phyloP scores from a whole-genome alignment of 2,329 filamentous ascomycete genomes.

The Pseudomassariella vexata region DNA sequence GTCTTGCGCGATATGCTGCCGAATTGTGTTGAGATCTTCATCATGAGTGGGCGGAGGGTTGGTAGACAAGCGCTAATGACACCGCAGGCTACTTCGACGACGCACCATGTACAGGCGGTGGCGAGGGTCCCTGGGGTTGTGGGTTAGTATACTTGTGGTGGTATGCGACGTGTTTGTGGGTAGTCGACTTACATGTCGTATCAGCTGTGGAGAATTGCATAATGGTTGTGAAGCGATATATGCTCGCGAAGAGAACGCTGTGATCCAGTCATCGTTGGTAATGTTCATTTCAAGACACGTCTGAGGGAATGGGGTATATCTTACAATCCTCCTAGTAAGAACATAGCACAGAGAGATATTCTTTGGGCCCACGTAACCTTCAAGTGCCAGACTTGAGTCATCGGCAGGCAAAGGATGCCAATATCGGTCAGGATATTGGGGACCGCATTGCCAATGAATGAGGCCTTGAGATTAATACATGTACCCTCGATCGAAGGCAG shows the following conservation, averaged over 20 bases:
- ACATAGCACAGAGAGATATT: neutral
- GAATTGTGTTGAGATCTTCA: constrained; percentile 1
- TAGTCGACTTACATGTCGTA: constrained; percentile 12
- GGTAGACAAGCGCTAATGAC: constrained; percentile 37
- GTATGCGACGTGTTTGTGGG: too few species aligned
- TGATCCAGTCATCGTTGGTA: too few species aligned
- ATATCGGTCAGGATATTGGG: neutral
- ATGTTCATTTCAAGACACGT: too few species aligned
- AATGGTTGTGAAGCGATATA: constrained; percentile 23
- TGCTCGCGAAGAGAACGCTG: constrained; percentile 23
- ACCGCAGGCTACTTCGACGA: constrained; percentile 26
- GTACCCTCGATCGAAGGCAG: neutral
- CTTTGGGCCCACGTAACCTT: neutral
- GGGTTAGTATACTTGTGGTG: neutral
- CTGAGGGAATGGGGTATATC: too few species aligned
- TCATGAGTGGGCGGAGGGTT: constrained; percentile 28
- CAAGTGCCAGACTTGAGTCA: constrained; percentile 1
- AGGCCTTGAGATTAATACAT: neutral
- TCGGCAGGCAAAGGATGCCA: neutral
- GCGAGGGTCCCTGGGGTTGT: constrained; percentile 25
- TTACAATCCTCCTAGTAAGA: neutral
- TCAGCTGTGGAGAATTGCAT: constrained; percentile 21
- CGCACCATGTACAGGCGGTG: constrained; percentile 24
- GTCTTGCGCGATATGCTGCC: too few species aligned
- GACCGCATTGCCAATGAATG: neutral